Conservation (phyloP, 495 filamentous ascomycete species). For the Melanomma pulvis-pyrius region DNA sequence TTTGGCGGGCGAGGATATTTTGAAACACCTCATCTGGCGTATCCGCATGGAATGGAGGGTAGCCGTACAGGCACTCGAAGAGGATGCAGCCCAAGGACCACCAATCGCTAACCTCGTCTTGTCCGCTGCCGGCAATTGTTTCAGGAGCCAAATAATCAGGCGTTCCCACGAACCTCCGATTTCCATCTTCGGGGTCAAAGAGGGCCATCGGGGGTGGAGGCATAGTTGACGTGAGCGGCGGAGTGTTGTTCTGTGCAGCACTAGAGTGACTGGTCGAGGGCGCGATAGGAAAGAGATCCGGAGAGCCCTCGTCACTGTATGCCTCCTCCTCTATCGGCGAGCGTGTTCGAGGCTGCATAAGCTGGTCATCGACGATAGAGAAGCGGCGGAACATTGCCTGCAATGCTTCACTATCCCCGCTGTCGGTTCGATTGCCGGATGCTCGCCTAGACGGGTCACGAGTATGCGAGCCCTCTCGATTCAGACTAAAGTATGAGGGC, state of each 20-base stretch:
- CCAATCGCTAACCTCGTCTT: slow-evolving; percentile 99
- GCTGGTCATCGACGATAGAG: slow-evolving; percentile 68
- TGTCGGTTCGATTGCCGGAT: slow-evolving; percentile 90
- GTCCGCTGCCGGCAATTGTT: slow-evolving; percentile 90
- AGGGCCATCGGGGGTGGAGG: slow-evolving; percentile 92
- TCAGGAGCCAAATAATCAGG: slow-evolving; percentile 97
- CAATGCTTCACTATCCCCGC: slow-evolving; percentile 81
- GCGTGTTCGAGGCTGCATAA: slow-evolving; percentile 46
- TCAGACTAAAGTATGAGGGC: slow-evolving; percentile 91
- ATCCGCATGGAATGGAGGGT: slow-evolving; percentile 89
- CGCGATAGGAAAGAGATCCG: slow-evolving; percentile 67
- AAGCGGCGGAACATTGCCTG: slow-evolving; percentile 82
- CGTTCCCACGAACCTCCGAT: slow-evolving; percentile 92
- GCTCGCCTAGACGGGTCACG: slow-evolving; percentile 77
- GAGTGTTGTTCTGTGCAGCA: slow-evolving; percentile 52
- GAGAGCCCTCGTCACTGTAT: slow-evolving; percentile 67
- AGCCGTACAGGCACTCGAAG: slow-evolving; percentile 92
- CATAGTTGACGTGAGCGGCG: slow-evolving; percentile 73
- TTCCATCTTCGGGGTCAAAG: slow-evolving; percentile 92
- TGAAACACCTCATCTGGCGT: slow-evolving; percentile 95
- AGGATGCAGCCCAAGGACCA: slow-evolving; percentile 98
- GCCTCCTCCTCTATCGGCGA: slow-evolving; percentile 70
- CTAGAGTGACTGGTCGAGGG: slow-evolving; percentile 52
- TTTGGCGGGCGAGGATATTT: slow-evolving; percentile 86
- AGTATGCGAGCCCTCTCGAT: slow-evolving; percentile 62